phyloP scores from a whole-genome alignment of 2,329 filamentous ascomycete species.

The Mollisia scopiformis region DNA sequence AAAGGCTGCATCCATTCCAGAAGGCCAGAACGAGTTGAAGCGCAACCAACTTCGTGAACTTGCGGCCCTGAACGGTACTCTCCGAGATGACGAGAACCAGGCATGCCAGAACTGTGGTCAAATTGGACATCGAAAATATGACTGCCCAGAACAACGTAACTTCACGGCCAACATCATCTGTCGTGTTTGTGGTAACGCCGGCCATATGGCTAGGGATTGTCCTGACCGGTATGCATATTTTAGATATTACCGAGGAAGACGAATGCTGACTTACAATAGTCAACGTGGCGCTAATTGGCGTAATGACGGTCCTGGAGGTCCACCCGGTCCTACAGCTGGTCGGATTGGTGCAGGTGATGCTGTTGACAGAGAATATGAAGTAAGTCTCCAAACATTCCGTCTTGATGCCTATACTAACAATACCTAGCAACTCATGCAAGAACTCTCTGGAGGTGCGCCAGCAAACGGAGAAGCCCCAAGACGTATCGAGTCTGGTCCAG shows the following conservation, averaged over 20 bases:
- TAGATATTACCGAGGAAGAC: background rate
- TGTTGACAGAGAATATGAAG: conserved; percentile 93
- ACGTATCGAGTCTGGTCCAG: conserved; percentile 83
- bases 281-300: conserved; percentile 83
- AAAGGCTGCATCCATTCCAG: conserved; percentile 95
- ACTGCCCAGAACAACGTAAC: conserved; percentile 96
- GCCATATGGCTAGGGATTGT: conserved; percentile 98
- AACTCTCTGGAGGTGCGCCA: conserved; percentile 72
- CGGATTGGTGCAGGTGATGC: conserved; percentile 77
- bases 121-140: conserved; percentile 98
- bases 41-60: conserved; percentile 97
- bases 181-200: conserved; percentile 95
- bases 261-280: conserved; percentile 51
- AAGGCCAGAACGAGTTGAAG: conserved; percentile 98
- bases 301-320: conserved; percentile 64
- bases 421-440: conserved; percentile 91
- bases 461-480: conserved; percentile 64
- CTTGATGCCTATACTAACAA: conserved; percentile 31
- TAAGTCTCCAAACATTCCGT: conserved; percentile 50
- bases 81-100: conserved; percentile 98
- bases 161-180: conserved; percentile 99
- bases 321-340: conserved; percentile 57
- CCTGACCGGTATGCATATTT: conserved; percentile 66
- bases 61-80: conserved; percentile 95
- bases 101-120: conserved; percentile 99